Evolutionary conservation across 2,329 filamentous ascomycete genomes (phyloP), one percentile per base, ranked within the genome.

Genomic region (Orbilia oligospora): DNA sequence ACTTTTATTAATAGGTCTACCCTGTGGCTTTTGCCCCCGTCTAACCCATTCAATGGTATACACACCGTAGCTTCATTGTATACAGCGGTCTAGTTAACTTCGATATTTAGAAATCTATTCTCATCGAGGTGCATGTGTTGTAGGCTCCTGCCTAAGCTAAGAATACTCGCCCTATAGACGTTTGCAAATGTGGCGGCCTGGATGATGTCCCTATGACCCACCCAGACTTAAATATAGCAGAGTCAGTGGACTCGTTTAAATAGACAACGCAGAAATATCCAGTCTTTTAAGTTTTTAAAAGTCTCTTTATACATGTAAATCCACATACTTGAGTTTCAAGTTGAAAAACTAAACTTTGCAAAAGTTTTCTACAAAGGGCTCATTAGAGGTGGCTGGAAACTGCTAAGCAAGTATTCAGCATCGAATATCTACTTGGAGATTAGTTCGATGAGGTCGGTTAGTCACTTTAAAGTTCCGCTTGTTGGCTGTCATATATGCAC

Each of bases 401-500:
- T 10, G 30, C 14, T 33, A 8, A 22, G 33, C 22, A 14, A 5
- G 20, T 58, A 22, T 14, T 36, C 10, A 22, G 56, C 56, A 61
- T 61, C 36, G 56, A 61, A 27, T 61, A 9, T 61, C 56, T n/a
- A 41, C 20, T 41, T 61, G 22, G 6, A 61, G 56, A 44, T 44
- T 61, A 41, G 33, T 44, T 20, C 24, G 36, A 61, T 41, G 56
- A 61, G 22, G 56, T 58, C 1, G 56, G 56, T 61, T 61, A 61
- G 56, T 44, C 56, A 44, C 36, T 44, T 61, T 24, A 61, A 61
- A 44, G n/a, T 41, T 61, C 56, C 56, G 56, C 56, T 44, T 27
- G 22, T 20, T 44, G n/a, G 56, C 36, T 61, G 56, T 61, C 56
- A 61, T 61, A 61, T 61, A 44, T 61, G 56, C 36, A 44, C 18